A percentile compares a stretch with the other conserved stretches of the same genome.
Conservation (phyloP, 1,284 basidiomycete genomes). For the Leccinum subspadiceum region DNA sequence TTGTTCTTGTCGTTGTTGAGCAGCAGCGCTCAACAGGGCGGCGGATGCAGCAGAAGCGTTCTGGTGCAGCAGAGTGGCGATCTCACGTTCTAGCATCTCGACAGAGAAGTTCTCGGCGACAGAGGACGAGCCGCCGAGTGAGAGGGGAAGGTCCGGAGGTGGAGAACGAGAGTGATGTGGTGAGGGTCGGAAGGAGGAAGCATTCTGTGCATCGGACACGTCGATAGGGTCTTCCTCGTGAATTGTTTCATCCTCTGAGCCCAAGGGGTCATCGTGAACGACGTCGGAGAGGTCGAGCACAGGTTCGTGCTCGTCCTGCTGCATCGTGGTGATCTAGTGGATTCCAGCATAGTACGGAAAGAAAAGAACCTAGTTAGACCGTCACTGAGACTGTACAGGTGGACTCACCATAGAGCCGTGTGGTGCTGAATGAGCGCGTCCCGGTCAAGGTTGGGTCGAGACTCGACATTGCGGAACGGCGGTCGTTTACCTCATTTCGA, state of each 20-base stretch:
- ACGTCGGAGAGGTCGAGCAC: constrained; percentile 74
- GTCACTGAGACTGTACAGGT: neutral
- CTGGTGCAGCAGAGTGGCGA: constrained; percentile 66
- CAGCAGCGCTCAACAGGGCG: constrained; percentile 57
- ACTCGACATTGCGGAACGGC: constrained; percentile 1
- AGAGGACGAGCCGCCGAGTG: constrained; percentile 18
- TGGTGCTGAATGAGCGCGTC: constrained; percentile 22
- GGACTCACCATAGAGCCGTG: constrained; percentile 21
- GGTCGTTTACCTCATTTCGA: constrained; percentile 33
- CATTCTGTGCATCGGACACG: constrained; percentile 26
- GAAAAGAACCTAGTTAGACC: neutral
- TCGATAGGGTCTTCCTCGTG: constrained; percentile 36
- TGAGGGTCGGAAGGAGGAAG: constrained; percentile 31
- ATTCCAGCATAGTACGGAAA: constrained; percentile 1
- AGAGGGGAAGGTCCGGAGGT: constrained; percentile 26
- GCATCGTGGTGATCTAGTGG: constrained; percentile 40
- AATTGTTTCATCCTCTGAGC: constrained; percentile 33
- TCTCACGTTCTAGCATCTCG: constrained; percentile 72
- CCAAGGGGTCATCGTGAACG: constrained; percentile 68
- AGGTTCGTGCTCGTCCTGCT: constrained; percentile 59
- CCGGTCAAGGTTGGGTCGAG: constrained; percentile 19
- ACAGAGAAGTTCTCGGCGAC: constrained; percentile 50
- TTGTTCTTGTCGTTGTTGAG: constrained; percentile 56
- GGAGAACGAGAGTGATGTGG: constrained; percentile 19
- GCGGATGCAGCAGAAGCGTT: constrained; percentile 63